Evolutionary conservation across 768 basidiomycete genomes (phyloP).

Genomic region (Hirschioporus abietinus): DNA sequence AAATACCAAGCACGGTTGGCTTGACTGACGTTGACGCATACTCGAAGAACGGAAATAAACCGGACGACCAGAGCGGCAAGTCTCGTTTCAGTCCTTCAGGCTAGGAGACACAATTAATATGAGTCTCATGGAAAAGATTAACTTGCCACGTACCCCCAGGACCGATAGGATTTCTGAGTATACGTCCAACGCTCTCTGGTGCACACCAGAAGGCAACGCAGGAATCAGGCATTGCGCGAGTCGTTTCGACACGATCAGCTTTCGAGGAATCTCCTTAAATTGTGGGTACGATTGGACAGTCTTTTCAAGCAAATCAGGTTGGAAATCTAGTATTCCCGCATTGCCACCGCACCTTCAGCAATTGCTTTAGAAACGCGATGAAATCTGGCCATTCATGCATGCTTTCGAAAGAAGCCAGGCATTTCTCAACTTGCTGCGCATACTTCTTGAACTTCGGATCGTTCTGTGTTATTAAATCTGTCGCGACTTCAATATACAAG

Average conservation of each 20-base stretch:
- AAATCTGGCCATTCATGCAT: slow-evolving; percentile 99
- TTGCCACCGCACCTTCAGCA: slow-evolving; percentile 66
- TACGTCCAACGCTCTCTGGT: slow-evolving; percentile 93
- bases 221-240: slow-evolving; percentile 96
- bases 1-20: slow-evolving; percentile 86
- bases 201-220: slow-evolving; percentile 94
- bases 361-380: slow-evolving; percentile 91
- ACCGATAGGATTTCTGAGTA: slow-evolving; percentile 87
- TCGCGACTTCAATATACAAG: background rate
- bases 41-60: slow-evolving; percentile 97
- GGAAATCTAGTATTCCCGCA: background rate
- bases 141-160: slow-evolving; percentile 64
- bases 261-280: slow-evolving; percentile 94
- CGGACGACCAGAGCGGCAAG: slow-evolving; percentile 89
- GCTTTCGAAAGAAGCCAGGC: slow-evolving; percentile 87
- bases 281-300: slow-evolving; percentile 91
- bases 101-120: slow-evolving; percentile 32
- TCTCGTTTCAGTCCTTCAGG: slow-evolving; percentile 83
- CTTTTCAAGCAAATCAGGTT: slow-evolving; percentile 32
- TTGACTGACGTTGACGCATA: slow-evolving; percentile 99
- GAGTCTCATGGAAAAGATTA: background rate
- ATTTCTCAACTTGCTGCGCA: slow-evolving; percentile 86
- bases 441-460: slow-evolving; percentile 97
- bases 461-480: background rate
- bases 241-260: slow-evolving; percentile 90